Percentiles rank a stretch among this genome's conserved stretches.
Conservation (phyloP, 768 basidiomycete species). For the Rhizopogon rudus region DNA sequence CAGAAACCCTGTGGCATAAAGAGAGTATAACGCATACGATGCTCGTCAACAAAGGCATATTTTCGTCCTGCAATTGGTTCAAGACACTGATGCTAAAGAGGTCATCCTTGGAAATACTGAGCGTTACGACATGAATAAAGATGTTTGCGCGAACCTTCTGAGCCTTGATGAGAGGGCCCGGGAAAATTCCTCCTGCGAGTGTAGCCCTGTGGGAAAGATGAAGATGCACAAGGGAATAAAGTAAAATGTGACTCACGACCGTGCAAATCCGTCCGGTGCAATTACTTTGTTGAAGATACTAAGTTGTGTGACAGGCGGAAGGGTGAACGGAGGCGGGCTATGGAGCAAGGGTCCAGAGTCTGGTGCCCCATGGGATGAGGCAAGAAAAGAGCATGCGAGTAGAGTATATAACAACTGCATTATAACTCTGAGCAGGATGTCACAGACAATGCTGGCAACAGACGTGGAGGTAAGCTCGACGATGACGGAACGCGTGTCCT, state of each 20-base stretch:
- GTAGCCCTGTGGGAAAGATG: conserved; percentile 27
- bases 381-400: neutral
- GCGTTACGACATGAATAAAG: neutral
- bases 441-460: neutral
- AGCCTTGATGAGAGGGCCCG: conserved; percentile 42
- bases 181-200: conserved; percentile 42
- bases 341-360: conserved; percentile 1
- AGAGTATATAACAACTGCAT: neutral
- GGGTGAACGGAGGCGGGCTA: conserved; percentile 5
- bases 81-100: conserved; percentile 33
- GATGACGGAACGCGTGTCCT: neutral
- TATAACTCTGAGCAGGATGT: neutral
- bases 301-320: conserved; percentile 28
- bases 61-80: conserved; percentile 25
- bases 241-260: conserved; percentile 23
- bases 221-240: neutral
- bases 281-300: conserved; percentile 38
- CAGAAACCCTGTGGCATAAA: neutral
- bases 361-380: conserved; percentile 7
- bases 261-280: conserved; percentile 45
- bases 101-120: conserved; percentile 19
- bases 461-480: neutral
- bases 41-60: conserved; percentile 30
- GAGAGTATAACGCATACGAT: conserved; percentile 25
- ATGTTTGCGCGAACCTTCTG: conserved; percentile 29